Percentiles rank a stretch among this genome's conserved stretches.
phyloP scores from a whole-genome alignment of 257 asterid genomes.

The Forsythia suspensa region DNA sequence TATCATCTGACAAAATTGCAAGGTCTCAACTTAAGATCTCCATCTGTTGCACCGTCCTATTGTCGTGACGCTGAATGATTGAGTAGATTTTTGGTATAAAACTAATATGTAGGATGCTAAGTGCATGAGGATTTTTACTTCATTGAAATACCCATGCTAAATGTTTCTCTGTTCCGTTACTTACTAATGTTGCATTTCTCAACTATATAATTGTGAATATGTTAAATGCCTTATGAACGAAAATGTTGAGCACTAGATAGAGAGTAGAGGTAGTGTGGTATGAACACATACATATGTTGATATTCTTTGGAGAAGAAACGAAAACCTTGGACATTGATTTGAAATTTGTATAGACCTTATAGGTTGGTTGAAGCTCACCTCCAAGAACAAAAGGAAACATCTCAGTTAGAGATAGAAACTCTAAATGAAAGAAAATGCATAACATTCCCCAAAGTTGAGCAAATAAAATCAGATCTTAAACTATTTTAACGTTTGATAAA shows the following conservation, averaged over 20 bases:
- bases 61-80: neutral
- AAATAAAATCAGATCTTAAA: neutral
- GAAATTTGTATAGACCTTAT: neutral
- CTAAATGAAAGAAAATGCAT: neutral
- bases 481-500: too few species aligned
- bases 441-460: too few species aligned
- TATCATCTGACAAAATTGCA: neutral
- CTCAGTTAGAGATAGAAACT: neutral
- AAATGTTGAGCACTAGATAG: neutral
- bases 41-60: neutral
- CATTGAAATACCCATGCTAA: neutral
- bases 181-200: neutral
- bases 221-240: neutral
- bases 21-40: conserved; percentile 6
- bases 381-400: neutral
- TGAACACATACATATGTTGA: neutral
- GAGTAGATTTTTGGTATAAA: neutral
- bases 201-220: neutral
- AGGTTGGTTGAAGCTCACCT: neutral
- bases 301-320: neutral
- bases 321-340: too few species aligned
- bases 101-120: neutral
- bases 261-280: neutral
- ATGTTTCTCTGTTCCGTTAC: neutral
- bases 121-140: neutral